Evolutionary conservation across 1,284 basidiomycete species (phyloP), one percentile per base, ranked within the genome.

Genomic region (Bondarzewia mesenterica): DNA sequence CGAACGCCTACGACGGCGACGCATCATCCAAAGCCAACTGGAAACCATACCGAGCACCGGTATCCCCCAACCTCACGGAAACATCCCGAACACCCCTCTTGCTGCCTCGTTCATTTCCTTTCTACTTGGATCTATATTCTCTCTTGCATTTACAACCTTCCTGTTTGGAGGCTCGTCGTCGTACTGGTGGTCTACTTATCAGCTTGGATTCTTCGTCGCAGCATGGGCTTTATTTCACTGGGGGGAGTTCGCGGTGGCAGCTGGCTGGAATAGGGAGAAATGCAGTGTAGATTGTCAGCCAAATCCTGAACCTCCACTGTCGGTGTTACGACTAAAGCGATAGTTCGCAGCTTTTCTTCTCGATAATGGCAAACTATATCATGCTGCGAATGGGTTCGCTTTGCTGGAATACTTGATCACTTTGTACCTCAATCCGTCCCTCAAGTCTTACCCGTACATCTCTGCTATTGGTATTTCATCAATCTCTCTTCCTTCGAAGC

Each of bases 171-270:
- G 75, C 12, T 67, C 77, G 46, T 46, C 56, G 12, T 56, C 54
- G 4, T 64, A 64, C 29, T 85, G 80, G 73, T 89, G 87, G 80
- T 65, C 78, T 0, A 85, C 82, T 18, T 80, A 82, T 44, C 87
- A 88, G 61, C 71, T 95, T 1, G 89, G 87, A 0, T 81, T 90
- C 63, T 97, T 93, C 64, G 54, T 88, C 36, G 80, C 84, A 22
- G 74, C 84, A 1, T 91, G 89, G 86, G 75, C 87, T 1, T 67
- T 74, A 29, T 99, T 99, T 63, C 96, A 99, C 61, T 87, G 93
- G 78, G 82, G 80, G 35, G 96, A 99, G 64, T 99, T 95, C 62
- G 85, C 85, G 46, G 92, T 95, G 6, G 98, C 96, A 4, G 93
- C 94, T 1, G 89, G 89, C 16, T 99, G 91, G 88, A 99, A 99